Evolutionary conservation across 306 rosid genomes (phyloP), one percentile per base, ranked within the genome.

Genomic region (Cicer arietinum): DNA sequence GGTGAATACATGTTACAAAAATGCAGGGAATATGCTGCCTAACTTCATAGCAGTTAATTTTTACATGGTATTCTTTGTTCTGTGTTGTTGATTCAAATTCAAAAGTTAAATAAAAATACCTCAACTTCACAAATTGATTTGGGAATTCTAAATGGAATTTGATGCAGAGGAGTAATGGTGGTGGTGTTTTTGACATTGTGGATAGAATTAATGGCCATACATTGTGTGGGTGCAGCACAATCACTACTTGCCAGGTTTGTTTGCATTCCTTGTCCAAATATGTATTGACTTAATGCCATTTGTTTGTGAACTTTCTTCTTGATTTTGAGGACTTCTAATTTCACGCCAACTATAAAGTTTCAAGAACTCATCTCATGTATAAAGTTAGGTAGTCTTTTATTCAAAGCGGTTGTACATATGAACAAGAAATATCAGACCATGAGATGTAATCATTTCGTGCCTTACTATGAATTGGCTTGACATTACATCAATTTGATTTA

Each of bases 91-190:
- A 53, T 75, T 69, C 54, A 47, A 7, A 46, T 47, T 57, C 56
- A 59, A n/a, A 18, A 63, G 51, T 3, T 30, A 53, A 16, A 37
- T 14, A 11, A 7, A 50, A 77, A 50, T 43, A n/a, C 8, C 57
- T 75, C 39, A 57, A 8, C 41, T 57, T 78, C 62, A 39, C 35
- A 25, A 7, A 73, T 81, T 63, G 50, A 58, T 44, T 60, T 65
- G 63, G 76, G 40, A 71, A 80, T 83, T 73, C 77, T 70, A 30
- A 82, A 54, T 77, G 75, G 20, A 74, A 72, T 45, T 75, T 79
- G 43, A 71, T 86, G 91, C 95, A 94, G 98, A 87, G 98, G 88
- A 90, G 97, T 81, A 93, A 91, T 59, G 98, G 97, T 20, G 97
- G 95, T 50, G 98, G 98, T 45, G 91, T 90, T 64, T 91, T 91